Base-by-base conservation (phyloP, 257 asterid genomes). In the Primulina huaijiensis region DNA sequence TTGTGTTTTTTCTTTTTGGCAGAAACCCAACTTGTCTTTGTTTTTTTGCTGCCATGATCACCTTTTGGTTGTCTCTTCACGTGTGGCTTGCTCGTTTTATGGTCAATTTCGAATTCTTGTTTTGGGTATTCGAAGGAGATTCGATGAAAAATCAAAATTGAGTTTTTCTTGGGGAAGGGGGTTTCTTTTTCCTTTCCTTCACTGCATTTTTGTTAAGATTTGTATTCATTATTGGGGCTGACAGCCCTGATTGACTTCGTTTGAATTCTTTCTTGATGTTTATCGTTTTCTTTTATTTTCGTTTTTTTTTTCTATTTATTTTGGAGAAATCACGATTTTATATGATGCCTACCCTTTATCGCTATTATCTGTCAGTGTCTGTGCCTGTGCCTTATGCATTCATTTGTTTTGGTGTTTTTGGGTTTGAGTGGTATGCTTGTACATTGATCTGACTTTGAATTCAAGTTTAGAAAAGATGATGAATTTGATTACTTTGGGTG, bases 121-220 rank as follows among this genome's bases (percentile, higher is more conserved):
- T 68, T 43, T 53, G 76, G 74, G 80, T 40, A 55, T 65, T 30
- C 35, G 12, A 5, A 33, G 62, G 72, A 38, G 20, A 11, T 73
- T 63, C 35, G 19, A 7, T 11, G 35, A 72, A 23, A 40, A 72
- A 70, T 80, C 74, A 67, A 73, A 77, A 35, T 74, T 66, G 66
- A 8, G 1, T 62, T 73, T 73, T 62, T 62, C 55, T 12, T 14
- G 19, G 55, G 55, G 55, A 43, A 43, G 55, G 25, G 30, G 46
- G 17, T 11, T 34, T 29, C 58, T 4, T 38, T 3, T 19, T 53
- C 56, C 1, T 1, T 29, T 29, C 10, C 35, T 9, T 43, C 20
- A n/a, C 21, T 64, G 55, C 43, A 4, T 20, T 8, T 61, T 17
- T 1, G 5, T 27, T 12, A 21, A 37, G 50, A 40, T 69, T 14